Percentiles rank a stretch among this genome's conserved stretches.
phyloP scores from a whole-genome alignment of 495 filamentous ascomycete genomes.

The Penicillium soppii region DNA sequence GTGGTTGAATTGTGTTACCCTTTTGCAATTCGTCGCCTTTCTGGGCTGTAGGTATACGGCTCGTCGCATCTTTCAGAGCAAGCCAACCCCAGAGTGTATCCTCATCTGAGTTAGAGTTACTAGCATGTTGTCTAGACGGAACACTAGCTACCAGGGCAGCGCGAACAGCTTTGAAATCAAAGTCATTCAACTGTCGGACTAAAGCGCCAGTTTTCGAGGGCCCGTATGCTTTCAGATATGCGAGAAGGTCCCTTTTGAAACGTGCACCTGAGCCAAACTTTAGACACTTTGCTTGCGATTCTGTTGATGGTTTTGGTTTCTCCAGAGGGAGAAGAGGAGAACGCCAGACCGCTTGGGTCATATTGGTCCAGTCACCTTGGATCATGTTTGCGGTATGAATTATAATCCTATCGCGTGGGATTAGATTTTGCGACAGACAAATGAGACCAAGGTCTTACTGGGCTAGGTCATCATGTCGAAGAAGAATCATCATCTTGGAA shows the following conservation, averaged over 20 bases:
- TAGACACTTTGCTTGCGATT: constrained; percentile 4
- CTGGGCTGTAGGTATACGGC: constrained; percentile 37
- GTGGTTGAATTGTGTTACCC: constrained; percentile 31
- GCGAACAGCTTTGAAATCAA: constrained; percentile 69
- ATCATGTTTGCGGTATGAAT: constrained; percentile 95
- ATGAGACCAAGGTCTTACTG: constrained; percentile 45
- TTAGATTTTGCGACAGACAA: not conserved
- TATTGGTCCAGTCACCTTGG: constrained; percentile 76
- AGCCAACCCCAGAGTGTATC: constrained; percentile 73
- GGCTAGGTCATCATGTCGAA: constrained; percentile 72
- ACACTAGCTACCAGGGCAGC: constrained; percentile 76
- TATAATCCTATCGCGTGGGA: constrained; percentile 50
- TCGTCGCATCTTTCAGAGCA: constrained; percentile 61
- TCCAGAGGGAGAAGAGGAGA: constrained; percentile 68
- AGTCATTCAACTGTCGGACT: constrained; percentile 54
- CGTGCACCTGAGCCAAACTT: constrained; percentile 58
- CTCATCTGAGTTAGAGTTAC: constrained; percentile 28
- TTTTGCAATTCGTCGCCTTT: too few relatives aligned
- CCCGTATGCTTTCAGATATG: constrained; percentile 72
- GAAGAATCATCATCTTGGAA: constrained; percentile 81
- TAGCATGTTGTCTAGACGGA: constrained; percentile 61
- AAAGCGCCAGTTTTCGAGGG: constrained; percentile 50
- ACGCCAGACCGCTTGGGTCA: constrained; percentile 82
- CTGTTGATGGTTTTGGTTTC: constrained; percentile 3
- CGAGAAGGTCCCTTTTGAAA: constrained; percentile 75